These are phyloP conservation scores for Chlorella ohadii DNA, from an alignment of 139 green algal species.

Conservation along the genomic window DNA sequence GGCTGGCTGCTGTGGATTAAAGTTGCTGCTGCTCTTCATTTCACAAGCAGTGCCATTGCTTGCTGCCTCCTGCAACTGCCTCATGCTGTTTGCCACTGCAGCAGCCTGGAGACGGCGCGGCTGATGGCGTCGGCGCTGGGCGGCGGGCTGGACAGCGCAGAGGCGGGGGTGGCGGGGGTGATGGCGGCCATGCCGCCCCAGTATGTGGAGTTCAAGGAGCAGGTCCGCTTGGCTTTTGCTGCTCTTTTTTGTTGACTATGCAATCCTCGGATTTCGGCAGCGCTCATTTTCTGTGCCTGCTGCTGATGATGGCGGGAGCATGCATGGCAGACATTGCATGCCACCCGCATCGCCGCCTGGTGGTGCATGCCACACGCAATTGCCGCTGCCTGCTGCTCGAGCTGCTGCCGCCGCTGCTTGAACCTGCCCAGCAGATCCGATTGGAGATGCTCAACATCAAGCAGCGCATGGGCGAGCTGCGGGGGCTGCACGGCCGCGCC, in stretches of 20 bases:
- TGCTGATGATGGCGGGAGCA: too few relatives aligned
- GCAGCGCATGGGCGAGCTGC: slow-evolving; percentile 68
- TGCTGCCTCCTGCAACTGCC: background rate
- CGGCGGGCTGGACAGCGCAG: slow-evolving; percentile 37
- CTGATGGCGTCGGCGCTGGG: slow-evolving; percentile 60
- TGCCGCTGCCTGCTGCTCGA: too few relatives aligned
- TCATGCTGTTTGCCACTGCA: background rate
- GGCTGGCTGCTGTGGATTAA: background rate
- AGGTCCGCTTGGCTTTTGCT: too few relatives aligned
- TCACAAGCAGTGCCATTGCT: too few relatives aligned
- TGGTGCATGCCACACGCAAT: too few relatives aligned
- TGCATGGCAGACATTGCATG: too few relatives aligned
- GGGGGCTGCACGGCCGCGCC: slow-evolving; percentile 49
- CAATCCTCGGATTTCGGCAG: too few relatives aligned
- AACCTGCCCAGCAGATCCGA: slow-evolving; percentile 16
- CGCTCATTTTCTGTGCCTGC: too few relatives aligned
- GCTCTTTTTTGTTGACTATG: too few relatives aligned
- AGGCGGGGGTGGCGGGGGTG: slow-evolving; percentile 37
- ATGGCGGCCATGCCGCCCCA: slow-evolving; percentile 35
- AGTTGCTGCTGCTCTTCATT: too few relatives aligned
- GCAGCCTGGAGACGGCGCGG: slow-evolving; percentile 45
- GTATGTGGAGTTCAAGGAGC: slow-evolving; percentile 67
- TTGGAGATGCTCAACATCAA: slow-evolving; percentile 66
- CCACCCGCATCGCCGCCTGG: too few relatives aligned
- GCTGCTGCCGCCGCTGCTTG: too few relatives aligned